Base-by-base conservation (phyloP, 2,329 filamentous ascomycete species). In the Cladosporium sp. region DNA sequence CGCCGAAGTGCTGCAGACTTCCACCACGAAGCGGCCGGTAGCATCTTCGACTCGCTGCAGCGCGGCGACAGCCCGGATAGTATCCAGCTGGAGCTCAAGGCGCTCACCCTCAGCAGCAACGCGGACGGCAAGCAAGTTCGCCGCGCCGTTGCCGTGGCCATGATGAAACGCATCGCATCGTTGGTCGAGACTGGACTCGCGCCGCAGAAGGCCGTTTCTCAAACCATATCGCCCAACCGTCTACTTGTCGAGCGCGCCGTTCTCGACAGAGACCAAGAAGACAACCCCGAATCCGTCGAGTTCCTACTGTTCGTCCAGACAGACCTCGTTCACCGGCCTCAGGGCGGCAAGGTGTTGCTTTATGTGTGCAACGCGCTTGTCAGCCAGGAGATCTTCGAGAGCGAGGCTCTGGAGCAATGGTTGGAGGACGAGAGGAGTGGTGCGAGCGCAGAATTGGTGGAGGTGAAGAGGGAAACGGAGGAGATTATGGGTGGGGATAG, bases 51-150 rank as follows among this genome's bases (percentile, higher is more conserved):
- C 62, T 88, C 89, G 19, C 77, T 97, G 37, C 85, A 86, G 45
- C 80, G 83, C 54, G 86, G 84, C 18, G 75, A 82, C 43, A 80
- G 82, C 12, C 81, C 83, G 9, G 88, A 95, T 65, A 93, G 95
- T 56, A 91, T 96, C 62, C 89, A 92, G 66, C 80, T 97, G 29
- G 93, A 99, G 67, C 87, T 99, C 56, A 95, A 91, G 75, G 88
- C 89, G 41, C 77, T 97, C n/a, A 86, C 92, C 9, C 88, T 99
- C 68, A 86, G 85, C 49, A 89, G 88, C 62, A 89, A 97, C 63
- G 93, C 93, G 2, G 91, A 89, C 1, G 92, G 96, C 63, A 80
- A 85, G 57, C 87, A 93, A 68, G 88, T 97, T 63, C 88, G 92
- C 39, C 85, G 86, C 29, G 90, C 93, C 13, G 85, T 97, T 19